Evolutionary conservation across 805 yeast genomes (phyloP).

Genomic region (Saturnispora diversa): DNA sequence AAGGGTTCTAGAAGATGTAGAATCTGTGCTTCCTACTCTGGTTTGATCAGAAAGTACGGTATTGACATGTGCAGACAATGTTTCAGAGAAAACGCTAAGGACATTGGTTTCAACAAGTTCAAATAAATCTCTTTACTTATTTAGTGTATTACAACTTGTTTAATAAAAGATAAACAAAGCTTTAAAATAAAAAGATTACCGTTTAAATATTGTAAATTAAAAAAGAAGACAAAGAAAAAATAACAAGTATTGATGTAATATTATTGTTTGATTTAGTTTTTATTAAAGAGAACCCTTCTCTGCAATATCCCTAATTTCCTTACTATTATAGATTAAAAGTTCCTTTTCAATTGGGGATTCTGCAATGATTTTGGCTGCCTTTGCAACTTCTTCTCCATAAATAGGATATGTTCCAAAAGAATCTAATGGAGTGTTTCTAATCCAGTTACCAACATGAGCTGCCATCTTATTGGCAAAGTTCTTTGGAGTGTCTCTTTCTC

Average conservation of each 20-base stretch:
- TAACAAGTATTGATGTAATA: too few species aligned
- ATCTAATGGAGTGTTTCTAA: conserved; percentile 31
- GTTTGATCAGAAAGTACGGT: conserved; percentile 99
- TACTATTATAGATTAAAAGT: conserved; percentile 19
- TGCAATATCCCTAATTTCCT: conserved; percentile 20
- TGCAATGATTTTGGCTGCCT: conserved; percentile 32
- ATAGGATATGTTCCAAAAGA: conserved; percentile 37
- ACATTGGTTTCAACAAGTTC: conserved; percentile 98
- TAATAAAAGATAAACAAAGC: conserved; percentile 10
- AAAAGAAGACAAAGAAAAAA: too few species aligned
- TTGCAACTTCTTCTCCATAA: conserved; percentile 59
- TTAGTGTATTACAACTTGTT: conserved; percentile 8
- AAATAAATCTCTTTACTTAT: conserved; percentile 49
- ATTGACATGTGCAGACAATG: conserved; percentile 99
- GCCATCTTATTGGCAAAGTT: conserved; percentile 31
- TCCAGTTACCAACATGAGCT: conserved; percentile 27
- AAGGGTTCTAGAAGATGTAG: conserved; percentile 99
- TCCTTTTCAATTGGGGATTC: conserved; percentile 23
- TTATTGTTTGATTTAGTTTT: not conserved
- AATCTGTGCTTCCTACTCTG: conserved; percentile 97
- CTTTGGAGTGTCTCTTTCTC: conserved; percentile 43
- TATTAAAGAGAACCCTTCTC: conserved; percentile 6
- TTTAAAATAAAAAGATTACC: conserved; percentile 7
- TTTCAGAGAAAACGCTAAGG: conserved; percentile 99
- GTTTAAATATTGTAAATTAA: too few species aligned